Conservation (phyloP, 2,329 filamentous ascomycete genomes). For the Pseudocercospora pini-densiflorae region DNA sequence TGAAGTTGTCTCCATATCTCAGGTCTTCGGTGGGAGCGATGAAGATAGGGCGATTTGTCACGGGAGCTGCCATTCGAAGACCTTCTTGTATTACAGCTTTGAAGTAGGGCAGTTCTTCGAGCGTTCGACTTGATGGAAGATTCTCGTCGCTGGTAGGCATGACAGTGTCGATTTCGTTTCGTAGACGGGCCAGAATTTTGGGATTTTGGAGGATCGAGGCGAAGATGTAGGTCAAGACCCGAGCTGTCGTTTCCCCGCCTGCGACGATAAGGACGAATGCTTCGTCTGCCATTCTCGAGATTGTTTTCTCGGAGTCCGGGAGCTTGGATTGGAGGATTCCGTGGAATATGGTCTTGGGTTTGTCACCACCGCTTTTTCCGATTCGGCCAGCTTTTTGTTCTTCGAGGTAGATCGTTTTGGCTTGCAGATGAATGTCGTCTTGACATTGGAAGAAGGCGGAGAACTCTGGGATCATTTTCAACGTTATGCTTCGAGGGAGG, state of each 20-base stretch:
- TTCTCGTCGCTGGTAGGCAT: not conserved
- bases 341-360: constrained; percentile 19
- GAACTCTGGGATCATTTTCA: constrained; percentile 11
- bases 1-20: constrained; percentile 11
- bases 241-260: constrained; percentile 19
- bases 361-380: not conserved
- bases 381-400: not conserved
- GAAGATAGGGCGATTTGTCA: constrained; percentile 27
- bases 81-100: constrained; percentile 29
- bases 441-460: constrained; percentile 12
- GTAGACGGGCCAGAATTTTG: not conserved
- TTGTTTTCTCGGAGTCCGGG: constrained; percentile 5
- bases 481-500: not conserved
- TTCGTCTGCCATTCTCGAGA: constrained; percentile 17
- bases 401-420: constrained; percentile 1
- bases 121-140: constrained; percentile 1
- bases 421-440: not conserved
- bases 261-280: constrained; percentile 19
- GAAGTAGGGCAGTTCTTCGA: constrained; percentile 28
- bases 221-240: constrained; percentile 5
- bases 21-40: constrained; percentile 28
- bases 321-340: constrained; percentile 15
- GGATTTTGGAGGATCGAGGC: constrained; percentile 7
- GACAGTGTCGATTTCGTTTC: not conserved
- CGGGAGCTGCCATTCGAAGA: constrained; percentile 30